Percentiles rank a stretch among this genome's conserved stretches.
Conservation (phyloP, 306 rosid genomes). For the Fagus crenata region DNA sequence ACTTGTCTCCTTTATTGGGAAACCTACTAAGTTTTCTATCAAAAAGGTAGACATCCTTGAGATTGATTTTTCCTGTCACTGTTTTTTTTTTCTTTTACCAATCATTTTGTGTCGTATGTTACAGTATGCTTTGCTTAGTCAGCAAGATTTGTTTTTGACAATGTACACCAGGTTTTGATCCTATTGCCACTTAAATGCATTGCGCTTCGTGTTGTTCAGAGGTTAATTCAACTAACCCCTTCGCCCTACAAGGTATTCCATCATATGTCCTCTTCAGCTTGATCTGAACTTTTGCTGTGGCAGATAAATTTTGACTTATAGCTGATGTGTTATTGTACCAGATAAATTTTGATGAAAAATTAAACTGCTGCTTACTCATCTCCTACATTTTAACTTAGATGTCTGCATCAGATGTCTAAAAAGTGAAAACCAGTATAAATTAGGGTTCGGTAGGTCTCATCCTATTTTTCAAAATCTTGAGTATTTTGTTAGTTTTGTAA, state of each 20-base stretch:
- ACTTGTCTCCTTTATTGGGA: conserved; percentile 1
- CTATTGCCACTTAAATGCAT: conserved; percentile 75
- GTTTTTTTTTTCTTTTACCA: background rate
- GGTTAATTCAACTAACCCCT: conserved; percentile 82
- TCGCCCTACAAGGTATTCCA: conserved; percentile 64
- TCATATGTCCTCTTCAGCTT: background rate
- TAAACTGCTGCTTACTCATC: background rate
- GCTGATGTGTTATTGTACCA: background rate
- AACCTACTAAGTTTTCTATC: background rate
- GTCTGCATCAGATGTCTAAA: background rate
- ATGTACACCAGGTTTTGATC: conserved; percentile 67
- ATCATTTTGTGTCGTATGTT: background rate
- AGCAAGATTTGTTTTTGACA: conserved; percentile 6
- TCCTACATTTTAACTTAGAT: background rate
- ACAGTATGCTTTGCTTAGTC: background rate
- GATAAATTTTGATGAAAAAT: background rate
- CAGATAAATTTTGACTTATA: background rate
- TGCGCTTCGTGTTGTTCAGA: conserved; percentile 69
- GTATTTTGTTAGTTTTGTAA: background rate
- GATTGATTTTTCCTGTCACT: background rate
- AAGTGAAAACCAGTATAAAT: background rate
- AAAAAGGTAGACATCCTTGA: background rate
- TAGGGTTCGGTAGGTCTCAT: background rate
- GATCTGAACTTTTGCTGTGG: conserved; percentile 12
- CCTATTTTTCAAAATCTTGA: background rate